A percentile compares a stretch with the other conserved stretches of the same genome.
These are phyloP conservation scores for Dactylonectria macrodidyma DNA, from an alignment of 2,329 filamentous ascomycete species.

Conservation along the genomic window DNA sequence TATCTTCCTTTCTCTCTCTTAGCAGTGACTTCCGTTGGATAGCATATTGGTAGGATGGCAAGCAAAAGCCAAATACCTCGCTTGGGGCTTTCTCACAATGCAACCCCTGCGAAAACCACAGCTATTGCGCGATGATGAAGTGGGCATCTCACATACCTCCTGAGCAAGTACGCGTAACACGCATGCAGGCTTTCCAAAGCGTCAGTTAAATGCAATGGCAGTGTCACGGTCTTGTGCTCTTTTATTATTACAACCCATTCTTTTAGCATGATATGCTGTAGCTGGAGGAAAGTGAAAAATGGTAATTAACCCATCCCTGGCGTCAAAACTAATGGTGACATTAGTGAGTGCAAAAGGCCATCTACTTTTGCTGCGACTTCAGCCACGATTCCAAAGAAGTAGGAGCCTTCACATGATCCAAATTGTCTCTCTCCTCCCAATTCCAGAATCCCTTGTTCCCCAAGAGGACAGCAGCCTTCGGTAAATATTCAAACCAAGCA, in stretches of 20 bases:
- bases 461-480: background rate
- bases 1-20: background rate
- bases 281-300: background rate
- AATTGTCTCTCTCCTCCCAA: too few relatives aligned
- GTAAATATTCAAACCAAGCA: background rate
- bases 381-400: too few relatives aligned
- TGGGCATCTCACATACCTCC: background rate
- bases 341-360: too few relatives aligned
- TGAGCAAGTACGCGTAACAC: background rate
- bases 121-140: background rate
- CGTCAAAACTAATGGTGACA: too few relatives aligned
- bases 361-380: too few relatives aligned
- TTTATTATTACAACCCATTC: background rate
- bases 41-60: background rate
- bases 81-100: background rate
- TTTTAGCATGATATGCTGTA: background rate
- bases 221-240: background rate
- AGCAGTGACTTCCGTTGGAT: background rate
- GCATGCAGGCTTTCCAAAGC: background rate
- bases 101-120: background rate
- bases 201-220: background rate
- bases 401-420: too few relatives aligned
- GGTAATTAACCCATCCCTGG: too few relatives aligned
- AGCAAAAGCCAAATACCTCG: background rate
- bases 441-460: slow-evolving; percentile 7